These are phyloP conservation scores for Gautieria morchelliformis DNA, from an alignment of 768 basidiomycete species.

Conservation along the genomic window DNA sequence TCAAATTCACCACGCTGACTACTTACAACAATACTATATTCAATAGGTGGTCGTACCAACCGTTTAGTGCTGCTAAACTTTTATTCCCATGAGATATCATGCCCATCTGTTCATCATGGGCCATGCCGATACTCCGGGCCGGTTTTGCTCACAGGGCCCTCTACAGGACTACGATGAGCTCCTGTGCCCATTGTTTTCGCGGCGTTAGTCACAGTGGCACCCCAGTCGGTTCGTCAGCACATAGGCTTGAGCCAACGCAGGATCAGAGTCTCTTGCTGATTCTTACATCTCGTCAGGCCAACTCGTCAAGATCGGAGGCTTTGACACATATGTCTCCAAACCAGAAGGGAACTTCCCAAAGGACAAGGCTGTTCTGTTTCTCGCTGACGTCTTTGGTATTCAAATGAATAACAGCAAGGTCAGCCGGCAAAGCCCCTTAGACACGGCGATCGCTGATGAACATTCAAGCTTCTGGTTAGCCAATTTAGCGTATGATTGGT, in stretches of 20 bases:
- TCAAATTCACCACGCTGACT: too few relatives aligned
- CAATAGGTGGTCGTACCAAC: too few relatives aligned
- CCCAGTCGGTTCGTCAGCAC: conserved; percentile 20
- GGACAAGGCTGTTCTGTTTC: conserved; percentile 46
- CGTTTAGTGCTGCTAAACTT: too few relatives aligned
- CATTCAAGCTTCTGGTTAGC: neutral
- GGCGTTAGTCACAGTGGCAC: conserved; percentile 33
- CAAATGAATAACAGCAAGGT: conserved; percentile 38
- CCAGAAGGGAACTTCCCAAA: conserved; percentile 41
- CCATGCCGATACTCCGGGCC: too few relatives aligned
- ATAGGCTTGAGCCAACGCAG: neutral
- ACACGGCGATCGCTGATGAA: neutral
- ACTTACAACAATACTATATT: too few relatives aligned
- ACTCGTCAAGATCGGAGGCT: conserved; percentile 36
- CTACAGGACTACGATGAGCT: conserved; percentile 30
- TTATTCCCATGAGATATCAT: too few relatives aligned
- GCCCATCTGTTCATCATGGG: too few relatives aligned
- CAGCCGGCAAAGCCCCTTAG: neutral
- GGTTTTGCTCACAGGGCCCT: too few relatives aligned
- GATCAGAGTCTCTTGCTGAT: neutral
- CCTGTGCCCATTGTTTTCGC: conserved; percentile 46
- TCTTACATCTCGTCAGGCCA: conserved; percentile 28
- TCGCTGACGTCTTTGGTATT: conserved; percentile 45
- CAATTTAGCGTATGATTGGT: neutral
- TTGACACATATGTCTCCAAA: conserved; percentile 43